Conservation (phyloP, 208 protist genomes). For the Leishmania tarentolae region DNA sequence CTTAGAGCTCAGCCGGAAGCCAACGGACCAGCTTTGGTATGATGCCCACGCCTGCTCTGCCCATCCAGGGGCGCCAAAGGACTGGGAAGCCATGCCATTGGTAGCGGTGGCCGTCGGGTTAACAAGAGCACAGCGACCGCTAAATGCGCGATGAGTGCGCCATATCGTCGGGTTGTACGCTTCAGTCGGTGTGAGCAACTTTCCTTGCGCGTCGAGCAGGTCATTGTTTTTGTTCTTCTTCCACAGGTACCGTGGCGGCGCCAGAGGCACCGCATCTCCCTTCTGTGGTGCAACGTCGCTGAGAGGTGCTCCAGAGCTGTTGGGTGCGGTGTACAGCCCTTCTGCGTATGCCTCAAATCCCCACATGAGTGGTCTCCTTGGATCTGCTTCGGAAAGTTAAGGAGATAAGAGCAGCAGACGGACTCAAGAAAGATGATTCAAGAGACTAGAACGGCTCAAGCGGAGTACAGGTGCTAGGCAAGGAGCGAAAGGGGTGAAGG, state of each 20-base stretch:
- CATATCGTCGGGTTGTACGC: conserved; percentile 44
- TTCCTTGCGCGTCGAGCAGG: conserved; percentile 35
- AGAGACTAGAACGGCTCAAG: too few species aligned
- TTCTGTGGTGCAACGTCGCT: neutral
- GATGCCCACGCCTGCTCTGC: conserved; percentile 22
- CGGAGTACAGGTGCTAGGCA: neutral
- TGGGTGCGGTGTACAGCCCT: conserved; percentile 20
- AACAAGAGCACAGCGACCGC: conserved; percentile 55
- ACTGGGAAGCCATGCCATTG: neutral
- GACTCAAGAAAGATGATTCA: neutral
- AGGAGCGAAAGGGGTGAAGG: neutral
- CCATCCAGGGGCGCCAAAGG: conserved; percentile 4
- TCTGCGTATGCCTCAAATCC: conserved; percentile 48
- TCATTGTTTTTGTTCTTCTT: conserved; percentile 38
- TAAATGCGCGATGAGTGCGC: conserved; percentile 79
- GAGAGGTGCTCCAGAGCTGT: neutral
- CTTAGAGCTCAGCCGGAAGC: conserved; percentile 44
- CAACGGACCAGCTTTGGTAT: conserved; percentile 55
- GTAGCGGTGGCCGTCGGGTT: neutral
- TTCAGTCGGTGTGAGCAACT: conserved; percentile 33
- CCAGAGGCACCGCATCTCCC: conserved; percentile 9
- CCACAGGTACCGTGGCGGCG: conserved; percentile 27
- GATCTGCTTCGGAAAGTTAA: neutral
- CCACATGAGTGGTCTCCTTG: conserved; percentile 25
- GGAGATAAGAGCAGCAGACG: neutral